A percentile compares a stretch with the other conserved stretches of the same genome.
Conservation (phyloP, 2,329 filamentous ascomycete species). For the Diaporthe batatas region DNA sequence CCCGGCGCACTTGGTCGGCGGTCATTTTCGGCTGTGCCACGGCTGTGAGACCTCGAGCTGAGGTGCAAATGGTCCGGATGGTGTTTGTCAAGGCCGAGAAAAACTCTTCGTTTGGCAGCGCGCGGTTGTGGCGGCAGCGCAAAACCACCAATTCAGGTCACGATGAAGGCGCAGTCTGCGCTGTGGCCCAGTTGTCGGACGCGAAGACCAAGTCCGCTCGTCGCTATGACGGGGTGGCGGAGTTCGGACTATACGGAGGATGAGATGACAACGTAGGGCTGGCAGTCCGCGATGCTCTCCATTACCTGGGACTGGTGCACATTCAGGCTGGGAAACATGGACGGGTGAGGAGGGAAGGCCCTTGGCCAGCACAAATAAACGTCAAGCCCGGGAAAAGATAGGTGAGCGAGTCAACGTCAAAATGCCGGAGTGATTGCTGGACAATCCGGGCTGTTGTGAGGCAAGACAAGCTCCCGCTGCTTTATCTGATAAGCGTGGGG, state of each 20-base stretch:
- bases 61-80: background rate
- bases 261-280: slow-evolving; percentile 6
- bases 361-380: background rate
- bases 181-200: slow-evolving; percentile 10
- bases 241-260: slow-evolving; percentile 18
- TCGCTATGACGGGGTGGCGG: slow-evolving; percentile 10
- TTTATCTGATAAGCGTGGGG: slow-evolving; percentile 39
- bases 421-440: slow-evolving; percentile 22
- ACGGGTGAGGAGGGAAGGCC: background rate
- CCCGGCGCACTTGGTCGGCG: slow-evolving; percentile 20
- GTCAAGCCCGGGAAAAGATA: slow-evolving; percentile 1
- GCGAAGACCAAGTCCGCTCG: slow-evolving; percentile 15
- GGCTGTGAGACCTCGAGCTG: background rate
- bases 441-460: slow-evolving; percentile 9
- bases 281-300: slow-evolving; percentile 20
- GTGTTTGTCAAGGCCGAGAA: background rate
- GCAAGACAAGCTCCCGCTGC: slow-evolving; percentile 28
- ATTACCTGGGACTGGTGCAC: background rate
- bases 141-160: background rate
- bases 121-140: slow-evolving; percentile 7
- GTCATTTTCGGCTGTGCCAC: background rate
- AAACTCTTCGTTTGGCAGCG: background rate
- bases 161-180: background rate
- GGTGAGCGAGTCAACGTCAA: slow-evolving; percentile 34
- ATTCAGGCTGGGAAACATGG: background rate